A percentile compares a stretch with the other conserved stretches of the same genome.
Conservation (phyloP, 768 basidiomycete genomes). For the Tylopilus vinaceipallidus region DNA sequence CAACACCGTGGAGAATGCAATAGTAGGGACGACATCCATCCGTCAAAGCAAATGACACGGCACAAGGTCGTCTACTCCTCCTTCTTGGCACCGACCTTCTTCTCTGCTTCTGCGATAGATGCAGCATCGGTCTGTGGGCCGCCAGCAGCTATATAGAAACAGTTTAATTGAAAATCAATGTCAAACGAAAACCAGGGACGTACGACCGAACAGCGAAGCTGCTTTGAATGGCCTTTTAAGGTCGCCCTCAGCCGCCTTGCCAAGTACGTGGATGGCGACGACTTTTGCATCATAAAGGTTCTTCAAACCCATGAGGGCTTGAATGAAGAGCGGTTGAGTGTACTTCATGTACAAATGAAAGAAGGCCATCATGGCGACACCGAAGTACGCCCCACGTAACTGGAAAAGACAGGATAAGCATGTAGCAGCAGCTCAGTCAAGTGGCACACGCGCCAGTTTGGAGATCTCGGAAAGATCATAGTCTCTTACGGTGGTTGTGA, state of each 20-base stretch:
- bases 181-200: slow-evolving; percentile 18
- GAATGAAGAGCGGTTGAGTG: slow-evolving; percentile 96
- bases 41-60: slow-evolving; percentile 15
- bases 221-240: slow-evolving; percentile 88
- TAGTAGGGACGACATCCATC: slow-evolving; percentile 17
- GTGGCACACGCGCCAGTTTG: slow-evolving; percentile 58
- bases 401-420: slow-evolving; percentile 19
- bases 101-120: slow-evolving; percentile 85
- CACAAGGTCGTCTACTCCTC: slow-evolving; percentile 49
- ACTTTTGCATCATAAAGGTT: slow-evolving; percentile 82
- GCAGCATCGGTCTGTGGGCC: slow-evolving; percentile 87
- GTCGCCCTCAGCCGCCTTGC: slow-evolving; percentile 78
- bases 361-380: slow-evolving; percentile 85
- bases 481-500: slow-evolving; percentile 90
- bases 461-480: slow-evolving; percentile 90
- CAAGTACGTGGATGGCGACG: slow-evolving; percentile 78
- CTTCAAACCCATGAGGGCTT: slow-evolving; percentile 94
- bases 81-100: slow-evolving; percentile 77
- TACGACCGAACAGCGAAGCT: slow-evolving; percentile 70
- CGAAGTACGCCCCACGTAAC: slow-evolving; percentile 68
- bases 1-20: neutral
- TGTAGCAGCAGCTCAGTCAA: slow-evolving; percentile 14
- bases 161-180: neutral
- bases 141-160: slow-evolving; percentile 38
- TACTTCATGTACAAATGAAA: slow-evolving; percentile 94